phyloP scores from a whole-genome alignment of 768 basidiomycete genomes.

The Saitozyma sp. region DNA sequence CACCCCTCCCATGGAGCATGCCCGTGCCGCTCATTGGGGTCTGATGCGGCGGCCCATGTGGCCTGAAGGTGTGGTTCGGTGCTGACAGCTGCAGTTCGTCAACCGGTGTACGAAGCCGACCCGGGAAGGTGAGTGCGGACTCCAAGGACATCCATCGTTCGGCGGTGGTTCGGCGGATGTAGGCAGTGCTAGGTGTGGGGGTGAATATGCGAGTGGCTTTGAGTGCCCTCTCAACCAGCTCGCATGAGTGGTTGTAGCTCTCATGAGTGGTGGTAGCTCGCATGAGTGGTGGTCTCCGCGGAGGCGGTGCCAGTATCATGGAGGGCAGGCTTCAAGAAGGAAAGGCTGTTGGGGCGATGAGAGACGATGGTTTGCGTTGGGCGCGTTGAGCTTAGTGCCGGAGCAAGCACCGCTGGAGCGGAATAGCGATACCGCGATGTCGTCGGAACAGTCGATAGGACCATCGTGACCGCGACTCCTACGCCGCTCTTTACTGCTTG shows the following conservation, averaged over 20 bases:
- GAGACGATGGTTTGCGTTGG: background rate
- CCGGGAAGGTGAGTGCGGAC: conserved; percentile 69
- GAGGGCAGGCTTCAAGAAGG: background rate
- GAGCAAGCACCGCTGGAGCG: background rate
- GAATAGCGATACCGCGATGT: background rate
- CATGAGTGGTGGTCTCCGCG: background rate
- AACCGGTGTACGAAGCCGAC: conserved; percentile 97
- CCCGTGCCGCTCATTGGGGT: no score
- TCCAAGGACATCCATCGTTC: background rate
- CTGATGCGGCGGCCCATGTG: background rate
- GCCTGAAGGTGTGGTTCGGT: background rate
- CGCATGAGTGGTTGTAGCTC: no score
- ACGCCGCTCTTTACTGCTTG: background rate
- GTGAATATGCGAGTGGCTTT: background rate
- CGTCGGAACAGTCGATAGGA: background rate
- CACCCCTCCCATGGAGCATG: no score
- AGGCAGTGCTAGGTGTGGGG: background rate
- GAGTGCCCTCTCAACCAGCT: background rate
- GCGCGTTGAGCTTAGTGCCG: background rate
- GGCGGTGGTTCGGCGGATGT: background rate
- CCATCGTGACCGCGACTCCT: background rate
- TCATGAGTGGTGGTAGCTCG: no score
- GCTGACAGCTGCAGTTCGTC: conserved; percentile 71
- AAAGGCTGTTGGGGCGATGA: background rate
- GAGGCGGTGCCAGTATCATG: background rate